These are phyloP conservation scores for Cadophora gregata DNA, from an alignment of 2,329 filamentous ascomycete genomes.

Conservation along the genomic window DNA sequence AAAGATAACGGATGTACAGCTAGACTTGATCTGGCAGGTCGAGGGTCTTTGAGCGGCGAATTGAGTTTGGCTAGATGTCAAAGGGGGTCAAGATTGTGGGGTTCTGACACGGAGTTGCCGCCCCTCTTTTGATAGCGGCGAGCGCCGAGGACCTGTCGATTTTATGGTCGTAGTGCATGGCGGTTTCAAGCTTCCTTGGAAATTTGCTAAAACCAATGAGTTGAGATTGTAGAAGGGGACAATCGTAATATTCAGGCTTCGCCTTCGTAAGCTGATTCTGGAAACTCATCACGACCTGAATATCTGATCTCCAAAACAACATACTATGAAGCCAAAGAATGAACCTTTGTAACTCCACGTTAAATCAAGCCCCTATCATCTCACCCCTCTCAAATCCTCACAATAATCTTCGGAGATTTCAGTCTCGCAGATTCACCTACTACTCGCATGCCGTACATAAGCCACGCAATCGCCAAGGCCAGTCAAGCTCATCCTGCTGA, in stretches of 20 bases:
- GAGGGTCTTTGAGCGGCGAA: slow-evolving; percentile 1
- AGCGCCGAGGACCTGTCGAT: not conserved
- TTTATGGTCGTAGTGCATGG: not conserved
- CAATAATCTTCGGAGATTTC: not conserved
- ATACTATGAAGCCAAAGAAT: not conserved
- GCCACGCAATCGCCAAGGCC: slow-evolving; percentile 8
- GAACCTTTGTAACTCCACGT: too few species aligned
- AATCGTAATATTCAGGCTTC: not conserved
- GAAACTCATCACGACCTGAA: not conserved
- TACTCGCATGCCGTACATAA: not conserved
- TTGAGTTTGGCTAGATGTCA: not conserved
- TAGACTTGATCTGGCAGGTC: slow-evolving; percentile 27
- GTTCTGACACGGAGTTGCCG: not conserved
- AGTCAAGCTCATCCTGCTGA: not conserved
- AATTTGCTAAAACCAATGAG: not conserved
- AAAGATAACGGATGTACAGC: slow-evolving; percentile 23
- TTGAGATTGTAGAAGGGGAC: not conserved
- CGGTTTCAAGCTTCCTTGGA: slow-evolving; percentile 9
- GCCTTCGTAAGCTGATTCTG: not conserved
- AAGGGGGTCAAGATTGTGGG: not conserved
- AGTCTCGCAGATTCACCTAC: not conserved
- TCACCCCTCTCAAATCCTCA: too few species aligned
- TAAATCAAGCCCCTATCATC: not conserved
- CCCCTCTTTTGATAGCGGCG: not conserved
- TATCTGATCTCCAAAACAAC: not conserved